phyloP scores from a whole-genome alignment of 2,329 filamentous ascomycete species.

The Emericellopsis cladophorae region DNA sequence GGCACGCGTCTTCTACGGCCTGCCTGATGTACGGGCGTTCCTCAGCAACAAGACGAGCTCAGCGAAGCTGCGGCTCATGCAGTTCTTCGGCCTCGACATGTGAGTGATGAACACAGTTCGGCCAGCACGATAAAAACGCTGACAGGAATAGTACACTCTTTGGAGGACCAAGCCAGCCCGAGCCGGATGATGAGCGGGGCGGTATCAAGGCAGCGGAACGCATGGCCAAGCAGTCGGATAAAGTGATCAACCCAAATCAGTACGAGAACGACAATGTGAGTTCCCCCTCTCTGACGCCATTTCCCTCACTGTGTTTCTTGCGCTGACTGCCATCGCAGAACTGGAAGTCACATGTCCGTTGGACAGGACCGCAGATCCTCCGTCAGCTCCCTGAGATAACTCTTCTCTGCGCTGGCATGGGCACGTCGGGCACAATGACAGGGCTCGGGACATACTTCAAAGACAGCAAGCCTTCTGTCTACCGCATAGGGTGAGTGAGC shows the following conservation, averaged over 20 bases:
- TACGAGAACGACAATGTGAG: slow-evolving; percentile 8
- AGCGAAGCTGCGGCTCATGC: slow-evolving; percentile 7
- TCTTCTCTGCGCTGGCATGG: slow-evolving; percentile 43
- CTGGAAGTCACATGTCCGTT: slow-evolving; percentile 40
- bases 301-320: too few species aligned
- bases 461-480: slow-evolving; percentile 15
- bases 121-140: background rate
- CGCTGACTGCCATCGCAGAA: too few species aligned
- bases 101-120: background rate
- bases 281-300: slow-evolving; percentile 20
- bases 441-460: slow-evolving; percentile 3
- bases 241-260: slow-evolving; percentile 17
- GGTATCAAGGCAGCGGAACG: slow-evolving; percentile 34
- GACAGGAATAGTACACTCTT: slow-evolving; percentile 30
- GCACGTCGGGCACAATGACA: slow-evolving; percentile 30
- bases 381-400: slow-evolving; percentile 43
- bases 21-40: slow-evolving; percentile 21
- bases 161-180: slow-evolving; percentile 45
- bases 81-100: slow-evolving; percentile 8
- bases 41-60: slow-evolving; percentile 27
- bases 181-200: slow-evolving; percentile 38
- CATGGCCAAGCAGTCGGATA: slow-evolving; percentile 25
- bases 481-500: background rate
- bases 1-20: slow-evolving; percentile 12
- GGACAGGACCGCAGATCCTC: slow-evolving; percentile 47